A percentile compares a stretch with the other conserved stretches of the same genome.
Conservation (phyloP, 2,329 filamentous ascomycete genomes). For the Diaporthe velutina region DNA sequence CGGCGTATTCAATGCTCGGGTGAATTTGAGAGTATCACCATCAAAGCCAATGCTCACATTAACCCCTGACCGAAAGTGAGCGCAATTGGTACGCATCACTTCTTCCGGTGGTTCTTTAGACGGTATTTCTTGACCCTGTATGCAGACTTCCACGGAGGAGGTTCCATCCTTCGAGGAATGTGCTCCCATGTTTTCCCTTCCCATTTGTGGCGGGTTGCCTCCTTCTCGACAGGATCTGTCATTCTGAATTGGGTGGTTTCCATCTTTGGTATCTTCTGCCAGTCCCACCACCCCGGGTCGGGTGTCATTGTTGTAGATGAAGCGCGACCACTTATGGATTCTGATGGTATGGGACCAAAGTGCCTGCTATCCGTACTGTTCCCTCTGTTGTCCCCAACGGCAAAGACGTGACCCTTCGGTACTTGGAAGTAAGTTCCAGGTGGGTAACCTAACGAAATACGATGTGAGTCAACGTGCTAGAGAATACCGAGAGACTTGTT, state of each 20-base stretch:
- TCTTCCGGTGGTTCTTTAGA: neutral
- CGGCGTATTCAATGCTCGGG: neutral
- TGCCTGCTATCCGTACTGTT: neutral
- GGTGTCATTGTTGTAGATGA: neutral
- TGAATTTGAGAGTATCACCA: too few species aligned
- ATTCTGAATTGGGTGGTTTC: neutral
- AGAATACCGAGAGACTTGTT: neutral
- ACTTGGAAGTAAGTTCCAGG: neutral
- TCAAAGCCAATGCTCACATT: too few species aligned
- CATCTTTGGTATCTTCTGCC: neutral
- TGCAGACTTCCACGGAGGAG: fast-evolving
- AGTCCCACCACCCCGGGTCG: neutral
- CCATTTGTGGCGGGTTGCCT: neutral
- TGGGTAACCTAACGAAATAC: neutral
- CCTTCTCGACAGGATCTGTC: neutral
- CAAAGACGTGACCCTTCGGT: neutral
- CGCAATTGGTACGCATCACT: neutral
- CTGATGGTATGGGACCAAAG: neutral
- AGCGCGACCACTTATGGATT: neutral
- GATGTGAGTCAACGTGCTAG: neutral
- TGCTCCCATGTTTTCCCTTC: neutral
- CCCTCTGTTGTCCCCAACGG: neutral
- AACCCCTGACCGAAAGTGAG: neutral
- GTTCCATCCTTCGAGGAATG: neutral
- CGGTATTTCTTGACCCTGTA: neutral